Conservation (phyloP, 495 filamentous ascomycete genomes). For the Penicillium canariense region DNA sequence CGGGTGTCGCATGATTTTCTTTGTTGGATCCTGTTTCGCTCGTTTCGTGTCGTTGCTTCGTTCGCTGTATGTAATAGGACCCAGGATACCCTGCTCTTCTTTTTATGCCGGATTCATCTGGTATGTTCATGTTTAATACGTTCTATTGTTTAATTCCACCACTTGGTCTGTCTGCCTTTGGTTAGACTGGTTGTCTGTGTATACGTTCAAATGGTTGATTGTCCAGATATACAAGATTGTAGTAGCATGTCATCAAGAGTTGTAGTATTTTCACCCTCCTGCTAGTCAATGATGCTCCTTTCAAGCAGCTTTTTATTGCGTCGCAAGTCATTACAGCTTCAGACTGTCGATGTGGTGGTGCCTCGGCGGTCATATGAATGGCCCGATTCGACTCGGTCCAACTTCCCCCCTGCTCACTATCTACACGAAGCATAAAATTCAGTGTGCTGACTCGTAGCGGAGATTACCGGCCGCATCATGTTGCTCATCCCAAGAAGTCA, state of each 20-base stretch:
- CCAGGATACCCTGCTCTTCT: slow-evolving; percentile 41
- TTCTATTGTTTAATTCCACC: slow-evolving; percentile 13
- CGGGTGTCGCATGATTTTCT: slow-evolving; percentile 20
- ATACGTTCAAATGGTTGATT: not conserved
- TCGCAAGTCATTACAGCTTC: too few relatives aligned
- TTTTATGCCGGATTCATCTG: slow-evolving; percentile 4
- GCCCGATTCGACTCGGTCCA: too few relatives aligned
- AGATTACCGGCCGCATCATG: slow-evolving; percentile 52
- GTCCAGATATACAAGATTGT: not conserved
- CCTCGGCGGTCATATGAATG: too few relatives aligned
- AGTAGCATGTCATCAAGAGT: too few relatives aligned
- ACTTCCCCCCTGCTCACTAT: too few relatives aligned
- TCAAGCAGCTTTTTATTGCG: too few relatives aligned
- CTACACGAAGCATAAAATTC: too few relatives aligned
- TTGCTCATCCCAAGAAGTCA: slow-evolving; percentile 53
- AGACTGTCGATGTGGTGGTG: too few relatives aligned
- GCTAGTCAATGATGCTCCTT: too few relatives aligned
- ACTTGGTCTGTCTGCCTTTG: not conserved
- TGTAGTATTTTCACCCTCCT: too few relatives aligned
- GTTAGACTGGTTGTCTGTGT: not conserved
- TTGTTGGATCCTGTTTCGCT: slow-evolving; percentile 26
- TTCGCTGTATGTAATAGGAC: slow-evolving; percentile 41
- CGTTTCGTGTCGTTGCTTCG: slow-evolving; percentile 30
- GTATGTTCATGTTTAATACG: slow-evolving; percentile 20
- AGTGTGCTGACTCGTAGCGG: not conserved